These are phyloP conservation scores for Populus ilicifolia DNA, from an alignment of 345 rosid genomes.

Conservation along the genomic window DNA sequence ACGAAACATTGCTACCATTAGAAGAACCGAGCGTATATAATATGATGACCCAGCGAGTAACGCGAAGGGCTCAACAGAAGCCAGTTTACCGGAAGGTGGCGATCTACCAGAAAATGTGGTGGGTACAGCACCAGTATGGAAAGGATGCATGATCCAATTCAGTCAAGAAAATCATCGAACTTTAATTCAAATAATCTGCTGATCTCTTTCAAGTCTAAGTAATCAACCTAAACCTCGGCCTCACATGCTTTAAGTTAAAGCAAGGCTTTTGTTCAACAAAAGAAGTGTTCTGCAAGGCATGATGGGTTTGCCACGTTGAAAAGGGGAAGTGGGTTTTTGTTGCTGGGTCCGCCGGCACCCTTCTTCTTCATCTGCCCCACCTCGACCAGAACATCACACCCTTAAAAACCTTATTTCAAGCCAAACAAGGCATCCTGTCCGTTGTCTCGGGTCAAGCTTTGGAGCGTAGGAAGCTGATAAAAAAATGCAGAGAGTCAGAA, in stretches of 20 bases:
- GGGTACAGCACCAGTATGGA: not conserved
- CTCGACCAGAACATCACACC: slow-evolving; percentile 5
- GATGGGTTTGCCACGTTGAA: slow-evolving; percentile 14
- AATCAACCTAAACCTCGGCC: slow-evolving; percentile 19
- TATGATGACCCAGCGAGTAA: no score
- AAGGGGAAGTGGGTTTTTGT: not conserved
- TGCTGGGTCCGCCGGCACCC: slow-evolving; percentile 11
- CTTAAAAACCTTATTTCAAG: not conserved
- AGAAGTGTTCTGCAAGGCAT: slow-evolving; percentile 36
- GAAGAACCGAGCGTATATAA: no score
- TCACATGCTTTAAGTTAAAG: slow-evolving; percentile 41
- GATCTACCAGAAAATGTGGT: no score
- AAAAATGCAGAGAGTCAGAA: not conserved
- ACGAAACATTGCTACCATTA: no score
- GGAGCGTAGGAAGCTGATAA: not conserved
- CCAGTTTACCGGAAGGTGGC: no score
- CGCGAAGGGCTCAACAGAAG: no score
- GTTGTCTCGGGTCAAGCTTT: not conserved
- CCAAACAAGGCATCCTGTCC: not conserved
- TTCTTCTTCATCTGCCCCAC: slow-evolving; percentile 6
- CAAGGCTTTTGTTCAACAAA: slow-evolving; percentile 24
- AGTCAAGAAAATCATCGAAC: not conserved
- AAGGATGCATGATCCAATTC: not conserved
- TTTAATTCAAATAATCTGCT: slow-evolving; percentile 11
- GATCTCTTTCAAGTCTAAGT: not conserved